phyloP scores from a whole-genome alignment of 495 filamentous ascomycete genomes.

The Beverwykella pulmonaria region DNA sequence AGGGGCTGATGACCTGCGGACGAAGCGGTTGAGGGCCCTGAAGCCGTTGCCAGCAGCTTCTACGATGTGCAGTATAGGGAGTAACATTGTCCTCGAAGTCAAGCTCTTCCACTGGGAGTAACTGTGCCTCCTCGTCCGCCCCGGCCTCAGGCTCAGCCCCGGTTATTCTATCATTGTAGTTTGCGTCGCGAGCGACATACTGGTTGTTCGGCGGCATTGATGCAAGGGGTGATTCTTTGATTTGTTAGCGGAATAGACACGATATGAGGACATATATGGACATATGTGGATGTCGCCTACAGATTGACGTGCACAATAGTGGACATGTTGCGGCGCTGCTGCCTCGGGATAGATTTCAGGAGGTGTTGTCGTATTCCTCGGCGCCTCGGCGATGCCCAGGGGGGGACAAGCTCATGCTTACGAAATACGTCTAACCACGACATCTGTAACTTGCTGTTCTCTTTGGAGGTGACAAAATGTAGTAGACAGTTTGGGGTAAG shows the following conservation, averaged over 20 bases:
- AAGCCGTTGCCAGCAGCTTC: not conserved
- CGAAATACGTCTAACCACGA: not conserved
- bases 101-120: constrained; percentile 12
- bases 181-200: not conserved
- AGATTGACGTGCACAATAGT: not conserved
- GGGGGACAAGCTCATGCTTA: not conserved
- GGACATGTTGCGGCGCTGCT: not conserved
- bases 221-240: not conserved
- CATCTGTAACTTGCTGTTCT: too few relatives aligned
- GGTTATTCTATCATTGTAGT: constrained; percentile 2
- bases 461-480: too few relatives aligned
- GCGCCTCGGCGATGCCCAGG: not conserved
- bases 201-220: constrained; percentile 1
- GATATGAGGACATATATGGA: not conserved
- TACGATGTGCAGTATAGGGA: not conserved
- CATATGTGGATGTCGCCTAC: not conserved
- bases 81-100: constrained; percentile 16
- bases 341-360: not conserved
- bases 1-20: constrained; percentile 5
- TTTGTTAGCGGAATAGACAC: not conserved
- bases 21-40: constrained; percentile 7
- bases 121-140: constrained; percentile 10
- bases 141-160: not conserved
- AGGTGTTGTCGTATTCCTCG: not conserved
- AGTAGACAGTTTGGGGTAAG: too few relatives aligned